These are phyloP conservation scores for Geranium brycei DNA, from an alignment of 345 rosid genomes.

Conservation along the genomic window DNA sequence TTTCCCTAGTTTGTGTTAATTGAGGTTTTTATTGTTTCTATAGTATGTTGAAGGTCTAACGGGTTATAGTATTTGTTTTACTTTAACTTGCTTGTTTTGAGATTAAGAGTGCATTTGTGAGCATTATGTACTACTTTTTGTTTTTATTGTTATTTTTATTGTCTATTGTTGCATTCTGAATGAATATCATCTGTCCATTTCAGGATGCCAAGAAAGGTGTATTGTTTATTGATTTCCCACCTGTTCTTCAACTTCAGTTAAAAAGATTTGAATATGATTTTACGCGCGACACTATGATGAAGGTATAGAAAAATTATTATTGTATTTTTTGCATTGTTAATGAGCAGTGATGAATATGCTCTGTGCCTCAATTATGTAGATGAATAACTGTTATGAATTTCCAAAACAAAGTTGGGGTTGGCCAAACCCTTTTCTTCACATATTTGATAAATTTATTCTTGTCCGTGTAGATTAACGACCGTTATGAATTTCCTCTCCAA, in stretches of 20 bases:
- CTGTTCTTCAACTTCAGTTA: constrained; percentile 94
- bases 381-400: not conserved
- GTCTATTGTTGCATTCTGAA: too few relatives aligned
- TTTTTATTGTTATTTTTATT: too few relatives aligned
- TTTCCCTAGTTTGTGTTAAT: not conserved
- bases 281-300: constrained; percentile 87
- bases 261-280: constrained; percentile 93
- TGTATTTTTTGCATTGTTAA: not conserved
- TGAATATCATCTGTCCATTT: not conserved
- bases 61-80: too few relatives aligned
- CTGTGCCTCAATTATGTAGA: not conserved
- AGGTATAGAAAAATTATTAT: constrained; percentile 35
- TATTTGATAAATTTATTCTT: too few relatives aligned
- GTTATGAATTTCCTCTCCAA: constrained; percentile 89
- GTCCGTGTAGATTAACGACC: constrained; percentile 71
- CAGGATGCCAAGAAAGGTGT: constrained; percentile 98
- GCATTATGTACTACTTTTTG: too few relatives aligned
- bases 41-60: too few relatives aligned
- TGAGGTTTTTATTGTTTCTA: too few relatives aligned
- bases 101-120: too few relatives aligned
- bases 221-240: constrained; percentile 81
- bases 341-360: not conserved
- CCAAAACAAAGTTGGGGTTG: too few relatives aligned
- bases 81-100: too few relatives aligned
- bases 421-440: too few relatives aligned